Percentiles rank a stretch among this genome's conserved stretches.
These are phyloP conservation scores for Carex cristatella DNA, from an alignment of 176 grass and related monocot genomes.

Conservation along the genomic window DNA sequence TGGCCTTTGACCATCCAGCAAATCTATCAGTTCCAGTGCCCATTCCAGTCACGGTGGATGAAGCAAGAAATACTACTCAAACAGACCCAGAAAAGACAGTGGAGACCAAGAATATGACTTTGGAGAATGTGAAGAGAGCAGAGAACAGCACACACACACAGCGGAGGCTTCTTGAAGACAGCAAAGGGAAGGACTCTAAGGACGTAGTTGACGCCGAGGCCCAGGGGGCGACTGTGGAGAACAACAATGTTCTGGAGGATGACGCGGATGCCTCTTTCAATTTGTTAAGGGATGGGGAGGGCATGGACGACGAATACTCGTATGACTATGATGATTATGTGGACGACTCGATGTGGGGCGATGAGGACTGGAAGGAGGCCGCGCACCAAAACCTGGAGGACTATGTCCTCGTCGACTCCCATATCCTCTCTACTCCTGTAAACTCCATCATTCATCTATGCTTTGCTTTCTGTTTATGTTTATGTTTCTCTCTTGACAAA, in stretches of 20 bases:
- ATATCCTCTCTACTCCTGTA: slow-evolving; percentile 87
- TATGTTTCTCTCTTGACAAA: not conserved
- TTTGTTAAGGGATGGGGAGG: slow-evolving; percentile 52
- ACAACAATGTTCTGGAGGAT: slow-evolving; percentile 55
- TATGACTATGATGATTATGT: slow-evolving; percentile 58
- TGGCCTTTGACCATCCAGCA: slow-evolving; percentile 4
- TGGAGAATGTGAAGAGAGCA: not conserved
- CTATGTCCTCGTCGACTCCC: slow-evolving; percentile 83
- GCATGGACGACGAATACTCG: slow-evolving; percentile 41
- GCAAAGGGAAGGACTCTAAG: slow-evolving; percentile 46
- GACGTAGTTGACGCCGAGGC: slow-evolving; percentile 23
- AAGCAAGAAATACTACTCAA: slow-evolving; percentile 2
- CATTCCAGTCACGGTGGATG: not conserved
- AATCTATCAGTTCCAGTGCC: not conserved
- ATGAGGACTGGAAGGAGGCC: slow-evolving; percentile 88
- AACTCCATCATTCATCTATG: slow-evolving; percentile 20
- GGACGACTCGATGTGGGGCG: slow-evolving; percentile 73
- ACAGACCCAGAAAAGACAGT: not conserved
- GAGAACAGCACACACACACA: slow-evolving; percentile 49
- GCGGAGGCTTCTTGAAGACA: slow-evolving; percentile 69
- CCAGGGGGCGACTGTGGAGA: slow-evolving; percentile 51
- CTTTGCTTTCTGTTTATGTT: slow-evolving; percentile 17
- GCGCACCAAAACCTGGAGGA: slow-evolving; percentile 67
- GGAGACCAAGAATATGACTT: not conserved
- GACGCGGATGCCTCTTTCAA: slow-evolving; percentile 87